Percentiles rank a stretch among this genome's conserved stretches.
Conservation (phyloP, 2,329 filamentous ascomycete species). For the Calonectria montana region DNA sequence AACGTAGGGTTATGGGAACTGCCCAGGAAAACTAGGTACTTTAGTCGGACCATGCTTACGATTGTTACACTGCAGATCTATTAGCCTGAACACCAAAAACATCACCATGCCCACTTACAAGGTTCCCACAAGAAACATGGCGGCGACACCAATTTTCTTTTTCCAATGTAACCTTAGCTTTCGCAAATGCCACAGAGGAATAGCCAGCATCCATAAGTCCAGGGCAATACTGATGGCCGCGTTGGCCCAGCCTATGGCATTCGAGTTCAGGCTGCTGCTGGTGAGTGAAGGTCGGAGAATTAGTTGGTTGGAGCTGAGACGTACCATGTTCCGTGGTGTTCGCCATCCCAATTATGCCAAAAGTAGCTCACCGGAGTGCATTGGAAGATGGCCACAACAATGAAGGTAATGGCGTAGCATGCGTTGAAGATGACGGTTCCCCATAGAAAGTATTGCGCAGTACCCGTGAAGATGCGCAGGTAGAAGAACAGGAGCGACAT, state of each 20-base stretch:
- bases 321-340: constrained; percentile 52
- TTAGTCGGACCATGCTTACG: constrained; percentile 45
- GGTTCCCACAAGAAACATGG: constrained; percentile 58
- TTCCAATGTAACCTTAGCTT: constrained; percentile 49
- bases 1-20: constrained; percentile 45
- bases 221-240: constrained; percentile 55
- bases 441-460: constrained; percentile 27
- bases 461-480: constrained; percentile 30
- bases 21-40: constrained; percentile 42
- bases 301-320: background rate
- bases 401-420: constrained; percentile 45
- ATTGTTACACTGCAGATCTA: constrained; percentile 42
- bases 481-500: constrained; percentile 35
- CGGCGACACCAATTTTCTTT: constrained; percentile 56
- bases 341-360: constrained; percentile 56
- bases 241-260: constrained; percentile 54
- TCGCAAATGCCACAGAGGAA: constrained; percentile 53
- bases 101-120: constrained; percentile 44
- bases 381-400: constrained; percentile 49
- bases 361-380: constrained; percentile 53
- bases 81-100: background rate
- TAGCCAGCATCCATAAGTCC: constrained; percentile 55
- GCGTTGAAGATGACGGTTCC: constrained; percentile 29
- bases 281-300: background rate
- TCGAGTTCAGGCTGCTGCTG: constrained; percentile 47